phyloP scores from a whole-genome alignment of 257 asterid species.

The Mentha longifolia region DNA sequence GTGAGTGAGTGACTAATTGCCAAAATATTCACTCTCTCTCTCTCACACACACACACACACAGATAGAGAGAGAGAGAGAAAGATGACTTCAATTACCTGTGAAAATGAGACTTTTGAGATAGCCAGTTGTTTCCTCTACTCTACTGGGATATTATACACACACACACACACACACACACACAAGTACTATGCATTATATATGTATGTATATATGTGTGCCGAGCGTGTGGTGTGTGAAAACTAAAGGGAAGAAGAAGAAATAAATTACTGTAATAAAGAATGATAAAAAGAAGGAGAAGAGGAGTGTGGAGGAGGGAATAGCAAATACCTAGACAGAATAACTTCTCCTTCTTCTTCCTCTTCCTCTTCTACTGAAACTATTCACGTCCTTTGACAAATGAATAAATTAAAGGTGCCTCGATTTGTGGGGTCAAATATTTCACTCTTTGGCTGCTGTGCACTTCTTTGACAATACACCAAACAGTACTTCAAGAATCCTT shows the following conservation, averaged over 20 bases:
- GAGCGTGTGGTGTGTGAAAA: conserved; percentile 36
- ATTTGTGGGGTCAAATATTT: conserved; percentile 73
- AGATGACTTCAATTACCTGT: conserved; percentile 46
- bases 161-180: conserved; percentile 15
- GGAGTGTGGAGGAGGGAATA: background rate
- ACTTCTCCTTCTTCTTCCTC: conserved; percentile 24
- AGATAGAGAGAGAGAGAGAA: conserved; percentile 19
- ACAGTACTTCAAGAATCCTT: conserved; percentile 36
- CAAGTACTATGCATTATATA: background rate
- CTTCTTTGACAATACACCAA: conserved; percentile 36
- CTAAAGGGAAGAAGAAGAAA: background rate
- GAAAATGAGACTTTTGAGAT: conserved; percentile 51
- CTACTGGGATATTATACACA: conserved; percentile 8
- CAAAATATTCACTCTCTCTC: conserved; percentile 1
- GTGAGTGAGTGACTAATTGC: conserved; percentile 38
- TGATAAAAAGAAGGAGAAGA: background rate
- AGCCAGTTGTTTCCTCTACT: conserved; percentile 32
- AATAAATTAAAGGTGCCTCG: conserved; percentile 47
- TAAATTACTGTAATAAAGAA: conserved; percentile 20
- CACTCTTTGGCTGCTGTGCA: conserved; percentile 43
- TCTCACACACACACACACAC: background rate
- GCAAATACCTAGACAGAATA: conserved; percentile 55
- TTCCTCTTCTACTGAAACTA: conserved; percentile 31
- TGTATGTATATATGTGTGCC: background rate
- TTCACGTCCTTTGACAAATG: too few species aligned